These are phyloP conservation scores for Globisporangium megalacanthum DNA, from an alignment of 352 stramenopile genomes.

Conservation along the genomic window DNA sequence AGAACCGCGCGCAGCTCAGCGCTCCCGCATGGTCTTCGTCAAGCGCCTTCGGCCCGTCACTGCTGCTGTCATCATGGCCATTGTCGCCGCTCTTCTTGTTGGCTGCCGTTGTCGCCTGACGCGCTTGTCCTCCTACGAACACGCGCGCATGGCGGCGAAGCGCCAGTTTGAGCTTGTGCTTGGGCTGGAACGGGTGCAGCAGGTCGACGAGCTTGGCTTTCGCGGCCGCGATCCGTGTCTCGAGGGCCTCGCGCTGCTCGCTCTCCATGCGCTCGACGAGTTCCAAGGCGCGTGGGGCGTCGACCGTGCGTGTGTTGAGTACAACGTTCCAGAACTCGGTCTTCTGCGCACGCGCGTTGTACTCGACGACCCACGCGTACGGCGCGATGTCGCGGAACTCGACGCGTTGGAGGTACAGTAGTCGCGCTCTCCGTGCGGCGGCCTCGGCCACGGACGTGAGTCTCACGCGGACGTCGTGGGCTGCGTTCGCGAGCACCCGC, in stretches of 20 bases:
- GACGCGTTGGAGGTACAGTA: slow-evolving; percentile 61
- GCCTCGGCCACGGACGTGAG: slow-evolving; percentile 26
- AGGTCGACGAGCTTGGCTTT: slow-evolving; percentile 46
- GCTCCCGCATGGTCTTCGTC: slow-evolving; percentile 25
- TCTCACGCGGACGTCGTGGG: slow-evolving; percentile 33
- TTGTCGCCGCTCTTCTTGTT: neutral
- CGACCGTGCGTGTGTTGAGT: slow-evolving; percentile 48
- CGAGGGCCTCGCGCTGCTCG: slow-evolving; percentile 41
- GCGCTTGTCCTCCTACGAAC: slow-evolving; percentile 7
- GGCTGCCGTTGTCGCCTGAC: neutral
- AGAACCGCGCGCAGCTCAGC: slow-evolving; percentile 48
- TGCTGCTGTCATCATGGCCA: neutral
- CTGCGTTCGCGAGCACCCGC: slow-evolving; percentile 23
- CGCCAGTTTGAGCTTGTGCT: slow-evolving; percentile 34
- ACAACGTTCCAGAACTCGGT: slow-evolving; percentile 77
- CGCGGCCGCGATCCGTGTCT: slow-evolving; percentile 46
- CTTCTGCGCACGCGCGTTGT: slow-evolving; percentile 43
- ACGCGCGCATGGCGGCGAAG: slow-evolving; percentile 42
- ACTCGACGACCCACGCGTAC: slow-evolving; percentile 65
- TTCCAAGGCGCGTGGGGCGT: slow-evolving; percentile 46
- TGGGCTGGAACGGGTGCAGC: slow-evolving; percentile 47
- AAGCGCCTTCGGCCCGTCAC: neutral
- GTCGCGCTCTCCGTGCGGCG: slow-evolving; percentile 26
- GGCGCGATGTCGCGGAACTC: slow-evolving; percentile 66
- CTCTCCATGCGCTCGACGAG: slow-evolving; percentile 54